phyloP scores from a whole-genome alignment of 352 stramenopile species.

The Hyphochytrium catenoides region DNA sequence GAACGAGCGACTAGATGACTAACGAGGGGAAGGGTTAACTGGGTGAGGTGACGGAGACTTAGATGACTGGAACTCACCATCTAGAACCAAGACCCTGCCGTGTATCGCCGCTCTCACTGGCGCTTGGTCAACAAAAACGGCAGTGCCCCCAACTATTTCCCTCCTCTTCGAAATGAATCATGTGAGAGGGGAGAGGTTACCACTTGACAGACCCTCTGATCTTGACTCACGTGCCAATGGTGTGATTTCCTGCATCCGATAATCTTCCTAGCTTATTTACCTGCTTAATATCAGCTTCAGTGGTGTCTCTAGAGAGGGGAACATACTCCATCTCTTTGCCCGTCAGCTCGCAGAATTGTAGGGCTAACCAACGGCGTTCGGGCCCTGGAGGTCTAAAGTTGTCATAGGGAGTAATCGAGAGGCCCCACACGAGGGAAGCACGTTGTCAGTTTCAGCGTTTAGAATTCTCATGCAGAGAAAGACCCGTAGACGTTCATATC shows the following conservation, averaged over 20 bases:
- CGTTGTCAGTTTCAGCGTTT: too few relatives aligned
- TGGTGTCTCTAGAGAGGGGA: constrained; percentile 76
- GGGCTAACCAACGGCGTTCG: constrained; percentile 32
- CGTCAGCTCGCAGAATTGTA: constrained; percentile 58
- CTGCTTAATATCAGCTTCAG: constrained; percentile 74
- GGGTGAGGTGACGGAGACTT: not conserved
- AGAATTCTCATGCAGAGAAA: too few relatives aligned
- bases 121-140: constrained; percentile 68
- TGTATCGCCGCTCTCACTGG: constrained; percentile 76
- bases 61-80: constrained; percentile 21
- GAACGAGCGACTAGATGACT: not conserved
- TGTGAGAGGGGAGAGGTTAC: not conserved
- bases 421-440: too few relatives aligned
- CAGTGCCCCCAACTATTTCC: constrained; percentile 33
- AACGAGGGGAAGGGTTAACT: not conserved
- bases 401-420: too few relatives aligned
- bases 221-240: too few relatives aligned
- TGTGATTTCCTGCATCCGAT: not conserved
- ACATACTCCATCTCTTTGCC: constrained; percentile 67
- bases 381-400: constrained; percentile 40
- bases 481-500: too few relatives aligned
- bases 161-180: constrained; percentile 14
- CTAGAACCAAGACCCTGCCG: constrained; percentile 76
- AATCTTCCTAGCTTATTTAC: constrained; percentile 6
- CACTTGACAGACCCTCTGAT: not conserved